These are phyloP conservation scores for Citrullus amarus DNA, from an alignment of 306 rosid species.

Conservation along the genomic window DNA sequence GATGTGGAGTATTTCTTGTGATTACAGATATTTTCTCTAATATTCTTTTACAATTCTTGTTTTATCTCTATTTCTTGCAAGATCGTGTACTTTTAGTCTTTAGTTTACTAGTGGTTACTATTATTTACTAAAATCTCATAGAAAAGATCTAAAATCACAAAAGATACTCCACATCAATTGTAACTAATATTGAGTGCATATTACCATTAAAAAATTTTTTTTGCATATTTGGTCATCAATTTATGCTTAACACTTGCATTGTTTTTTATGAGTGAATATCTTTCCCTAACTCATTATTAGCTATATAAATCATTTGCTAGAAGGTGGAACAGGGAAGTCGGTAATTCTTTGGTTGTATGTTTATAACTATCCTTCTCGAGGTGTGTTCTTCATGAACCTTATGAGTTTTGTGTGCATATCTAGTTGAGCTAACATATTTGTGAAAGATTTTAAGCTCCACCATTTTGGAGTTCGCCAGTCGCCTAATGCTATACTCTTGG, in stretches of 20 bases:
- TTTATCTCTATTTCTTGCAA: neutral
- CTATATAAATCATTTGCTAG: neutral
- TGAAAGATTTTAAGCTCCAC: neutral
- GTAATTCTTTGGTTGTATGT: neutral
- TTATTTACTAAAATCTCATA: neutral
- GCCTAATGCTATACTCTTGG: neutral
- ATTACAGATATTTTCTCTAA: neutral
- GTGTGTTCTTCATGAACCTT: neutral
- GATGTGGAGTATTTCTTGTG: neutral
- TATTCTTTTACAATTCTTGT: neutral
- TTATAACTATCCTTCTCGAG: neutral
- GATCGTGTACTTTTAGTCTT: neutral
- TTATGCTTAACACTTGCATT: neutral
- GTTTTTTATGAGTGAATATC: neutral
- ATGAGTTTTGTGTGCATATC: neutral
- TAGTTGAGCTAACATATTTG: neutral
- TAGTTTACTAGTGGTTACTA: neutral
- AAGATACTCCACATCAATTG: too few species aligned
- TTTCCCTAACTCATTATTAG: neutral
- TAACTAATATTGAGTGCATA: too few species aligned
- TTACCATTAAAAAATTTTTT: too few species aligned
- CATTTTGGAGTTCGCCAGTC: neutral
- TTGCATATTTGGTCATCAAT: neutral
- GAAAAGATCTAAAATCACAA: too few species aligned
- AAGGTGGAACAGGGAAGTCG: neutral